A percentile compares a stretch with the other conserved stretches of the same genome.
phyloP scores from a whole-genome alignment of 2,329 filamentous ascomycete genomes.

The Fusarium denticulatum region DNA sequence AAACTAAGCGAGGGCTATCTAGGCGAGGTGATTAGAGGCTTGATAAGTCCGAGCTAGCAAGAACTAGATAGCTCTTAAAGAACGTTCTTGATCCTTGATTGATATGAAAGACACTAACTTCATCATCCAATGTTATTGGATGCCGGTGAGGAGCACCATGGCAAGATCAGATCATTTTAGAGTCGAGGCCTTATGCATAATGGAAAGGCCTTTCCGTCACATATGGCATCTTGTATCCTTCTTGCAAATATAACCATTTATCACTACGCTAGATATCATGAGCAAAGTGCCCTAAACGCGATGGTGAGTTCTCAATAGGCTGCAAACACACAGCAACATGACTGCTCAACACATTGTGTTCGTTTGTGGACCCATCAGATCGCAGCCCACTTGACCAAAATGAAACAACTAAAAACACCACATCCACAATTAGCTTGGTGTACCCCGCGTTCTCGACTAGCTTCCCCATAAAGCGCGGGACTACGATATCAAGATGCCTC shows the following conservation, averaged over 20 bases:
- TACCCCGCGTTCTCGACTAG: not conserved
- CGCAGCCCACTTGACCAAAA: not conserved
- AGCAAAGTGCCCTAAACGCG: not conserved
- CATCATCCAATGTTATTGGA: not conserved
- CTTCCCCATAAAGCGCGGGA: not conserved
- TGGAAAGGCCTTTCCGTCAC: too few relatives aligned
- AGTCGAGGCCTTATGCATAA: not conserved
- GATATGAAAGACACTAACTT: too few relatives aligned
- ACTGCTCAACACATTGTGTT: rapidly evolving
- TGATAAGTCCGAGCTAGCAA: not conserved
- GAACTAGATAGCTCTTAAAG: not conserved
- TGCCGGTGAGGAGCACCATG: not conserved
- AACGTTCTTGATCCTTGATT: not conserved
- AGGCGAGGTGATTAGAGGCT: not conserved
- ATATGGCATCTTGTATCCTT: not conserved
- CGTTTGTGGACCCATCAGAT: not conserved
- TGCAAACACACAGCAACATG: not conserved
- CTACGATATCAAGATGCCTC: not conserved
- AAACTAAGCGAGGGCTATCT: too few relatives aligned
- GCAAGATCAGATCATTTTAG: not conserved
- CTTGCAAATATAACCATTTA: not conserved
- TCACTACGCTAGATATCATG: not conserved
- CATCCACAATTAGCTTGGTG: not conserved
- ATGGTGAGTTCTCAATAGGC: not conserved
- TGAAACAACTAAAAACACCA: not conserved